Conservation (phyloP, 495 filamentous ascomycete species). For the Lepraria neglecta region DNA sequence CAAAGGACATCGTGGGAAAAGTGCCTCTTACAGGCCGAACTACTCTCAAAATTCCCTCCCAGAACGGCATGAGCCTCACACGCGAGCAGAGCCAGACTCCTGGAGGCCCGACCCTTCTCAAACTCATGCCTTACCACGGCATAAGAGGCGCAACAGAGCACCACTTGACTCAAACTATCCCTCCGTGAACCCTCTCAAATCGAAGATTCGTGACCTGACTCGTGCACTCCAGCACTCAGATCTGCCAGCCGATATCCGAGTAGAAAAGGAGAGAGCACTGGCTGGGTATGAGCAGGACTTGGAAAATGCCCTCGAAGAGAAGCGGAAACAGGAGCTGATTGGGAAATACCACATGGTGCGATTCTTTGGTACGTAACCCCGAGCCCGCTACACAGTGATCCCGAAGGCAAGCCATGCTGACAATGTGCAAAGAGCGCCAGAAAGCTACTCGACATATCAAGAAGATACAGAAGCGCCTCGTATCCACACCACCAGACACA, state of each 20-base stretch:
- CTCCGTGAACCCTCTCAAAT: constrained; percentile 26
- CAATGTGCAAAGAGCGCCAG: constrained; percentile 59
- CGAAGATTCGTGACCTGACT: constrained; percentile 49
- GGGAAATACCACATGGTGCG: constrained; percentile 89
- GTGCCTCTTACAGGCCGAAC: neutral
- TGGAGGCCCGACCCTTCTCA: neutral
- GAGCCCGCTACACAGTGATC: neutral
- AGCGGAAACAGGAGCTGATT: constrained; percentile 64
- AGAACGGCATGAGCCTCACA: no score
- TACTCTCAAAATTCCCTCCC: neutral
- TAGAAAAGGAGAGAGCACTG: constrained; percentile 76
- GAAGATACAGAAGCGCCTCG: constrained; percentile 51
- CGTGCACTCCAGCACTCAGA: constrained; percentile 55
- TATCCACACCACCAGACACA: constrained; percentile 18
- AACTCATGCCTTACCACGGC: neutral
- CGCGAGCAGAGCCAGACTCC: neutral
- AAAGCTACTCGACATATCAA: constrained; percentile 70
- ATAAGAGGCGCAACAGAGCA: neutral
- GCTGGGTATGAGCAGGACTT: constrained; percentile 69
- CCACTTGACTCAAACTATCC: constrained; percentile 15
- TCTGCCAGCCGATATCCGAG: constrained; percentile 66
- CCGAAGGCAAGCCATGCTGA: neutral
- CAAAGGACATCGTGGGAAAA: no score
- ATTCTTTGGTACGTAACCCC: constrained; percentile 63
- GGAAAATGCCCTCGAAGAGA: constrained; percentile 47